Conservation (phyloP, 176 grass and related monocot species). For the Triticum urartu region DNA sequence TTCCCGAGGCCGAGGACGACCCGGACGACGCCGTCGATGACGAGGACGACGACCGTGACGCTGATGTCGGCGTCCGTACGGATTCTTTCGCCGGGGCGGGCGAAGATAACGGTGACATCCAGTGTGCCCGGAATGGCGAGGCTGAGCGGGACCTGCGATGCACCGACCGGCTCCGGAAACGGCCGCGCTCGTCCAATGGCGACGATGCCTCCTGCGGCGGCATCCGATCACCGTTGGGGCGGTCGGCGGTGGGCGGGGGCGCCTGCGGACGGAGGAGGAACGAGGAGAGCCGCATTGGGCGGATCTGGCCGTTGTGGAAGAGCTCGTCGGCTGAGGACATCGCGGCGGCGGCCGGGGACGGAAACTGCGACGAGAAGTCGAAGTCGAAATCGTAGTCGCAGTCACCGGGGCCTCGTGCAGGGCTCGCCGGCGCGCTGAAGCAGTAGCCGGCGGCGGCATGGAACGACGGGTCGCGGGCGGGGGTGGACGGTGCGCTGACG, state of each 20-base stretch:
- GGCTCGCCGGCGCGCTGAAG: constrained; percentile 82
- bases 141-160: constrained; percentile 58
- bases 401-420: constrained; percentile 31
- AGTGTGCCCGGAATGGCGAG: constrained; percentile 50
- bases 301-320: constrained; percentile 91
- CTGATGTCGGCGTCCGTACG: background rate
- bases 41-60: constrained; percentile 37
- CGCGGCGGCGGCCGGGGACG: constrained; percentile 18
- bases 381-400: constrained; percentile 37
- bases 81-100: background rate
- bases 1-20: constrained; percentile 39
- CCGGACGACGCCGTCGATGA: constrained; percentile 50
- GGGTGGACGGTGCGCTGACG: constrained; percentile 57
- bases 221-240: background rate
- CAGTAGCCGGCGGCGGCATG: constrained; percentile 36
- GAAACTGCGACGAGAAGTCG: constrained; percentile 34
- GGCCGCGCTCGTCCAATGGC: constrained; percentile 28
- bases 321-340: constrained; percentile 91
- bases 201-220: background rate
- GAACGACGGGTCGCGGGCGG: constrained; percentile 28
- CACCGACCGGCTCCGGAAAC: constrained; percentile 40
- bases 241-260: constrained; percentile 15
- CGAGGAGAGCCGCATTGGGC: constrained; percentile 40
- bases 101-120: constrained; percentile 11
- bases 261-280: constrained; percentile 50